Evolutionary conservation across 495 filamentous ascomycete genomes (phyloP).

Genomic region (Lineolata rhizophorae): DNA sequence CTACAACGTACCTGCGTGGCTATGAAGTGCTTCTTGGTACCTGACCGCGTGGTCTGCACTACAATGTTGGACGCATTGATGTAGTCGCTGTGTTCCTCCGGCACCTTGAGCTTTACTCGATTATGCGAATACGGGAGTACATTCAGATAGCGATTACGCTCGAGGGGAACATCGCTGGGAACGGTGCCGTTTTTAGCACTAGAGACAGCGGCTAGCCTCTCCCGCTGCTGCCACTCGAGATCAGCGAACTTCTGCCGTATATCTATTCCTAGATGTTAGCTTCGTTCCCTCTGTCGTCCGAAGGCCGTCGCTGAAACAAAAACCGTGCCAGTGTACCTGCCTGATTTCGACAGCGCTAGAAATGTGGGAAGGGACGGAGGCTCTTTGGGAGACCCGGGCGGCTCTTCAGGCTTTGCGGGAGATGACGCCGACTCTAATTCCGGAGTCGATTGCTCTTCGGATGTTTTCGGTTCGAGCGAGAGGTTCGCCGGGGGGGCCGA

Average conservation of each 20-base stretch:
- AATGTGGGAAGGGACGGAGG: no score
- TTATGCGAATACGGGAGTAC: constrained; percentile 73
- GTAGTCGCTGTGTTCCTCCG: constrained; percentile 63
- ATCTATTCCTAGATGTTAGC: constrained; percentile 4
- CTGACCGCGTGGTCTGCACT: no score
- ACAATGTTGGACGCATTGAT: constrained; percentile 97
- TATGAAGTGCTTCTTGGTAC: constrained; percentile 35
- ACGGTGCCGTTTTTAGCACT: constrained; percentile 31
- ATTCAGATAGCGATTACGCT: constrained; percentile 63
- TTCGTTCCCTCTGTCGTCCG: background rate
- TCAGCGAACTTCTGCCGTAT: constrained; percentile 31
- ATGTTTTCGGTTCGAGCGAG: no score
- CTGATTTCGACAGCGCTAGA: background rate
- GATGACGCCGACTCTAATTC: no score
- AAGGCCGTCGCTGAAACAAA: background rate
- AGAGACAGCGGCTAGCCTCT: constrained; percentile 27
- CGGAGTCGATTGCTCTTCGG: no score
- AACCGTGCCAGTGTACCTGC: background rate
- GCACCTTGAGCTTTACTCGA: constrained; percentile 64
- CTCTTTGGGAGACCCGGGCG: background rate
- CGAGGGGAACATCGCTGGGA: constrained; percentile 24
- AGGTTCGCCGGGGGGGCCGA: no score
- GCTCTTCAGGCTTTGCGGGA: background rate
- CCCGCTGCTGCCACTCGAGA: constrained; percentile 37
- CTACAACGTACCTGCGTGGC: constrained; percentile 33